Conservation (phyloP, 352 stramenopile species). For the Aphanomyces cochlioides region DNA sequence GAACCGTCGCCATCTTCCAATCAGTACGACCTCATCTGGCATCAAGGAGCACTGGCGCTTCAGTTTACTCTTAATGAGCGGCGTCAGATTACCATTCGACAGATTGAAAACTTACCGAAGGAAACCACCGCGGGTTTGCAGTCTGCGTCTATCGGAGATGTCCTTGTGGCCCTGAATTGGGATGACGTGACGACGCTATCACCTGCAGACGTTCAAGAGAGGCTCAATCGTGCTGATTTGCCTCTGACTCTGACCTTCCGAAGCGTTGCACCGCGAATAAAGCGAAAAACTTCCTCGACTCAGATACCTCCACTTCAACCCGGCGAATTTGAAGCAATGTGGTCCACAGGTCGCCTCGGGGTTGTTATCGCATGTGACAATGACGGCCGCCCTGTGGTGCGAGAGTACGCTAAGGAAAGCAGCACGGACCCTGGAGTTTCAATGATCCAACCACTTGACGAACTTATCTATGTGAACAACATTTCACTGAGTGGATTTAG, state of each 20-base stretch:
- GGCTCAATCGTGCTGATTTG: constrained; percentile 13
- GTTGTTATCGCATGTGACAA: constrained; percentile 22
- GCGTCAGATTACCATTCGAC: constrained; percentile 16
- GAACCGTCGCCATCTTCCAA: constrained; percentile 3
- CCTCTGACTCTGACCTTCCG: constrained; percentile 27
- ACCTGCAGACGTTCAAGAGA: not conserved
- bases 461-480: constrained; percentile 71
- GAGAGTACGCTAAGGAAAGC: constrained; percentile 8
- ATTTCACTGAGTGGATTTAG: constrained; percentile 67
- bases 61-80: constrained; percentile 17
- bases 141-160: constrained; percentile 2
- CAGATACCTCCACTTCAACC: constrained; percentile 21
- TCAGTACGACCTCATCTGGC: constrained; percentile 31
- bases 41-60: constrained; percentile 15
- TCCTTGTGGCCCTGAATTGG: constrained; percentile 28
- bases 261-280: constrained; percentile 2
- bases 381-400: constrained; percentile 19
- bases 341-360: constrained; percentile 16
- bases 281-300: not conserved
- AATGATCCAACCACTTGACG: constrained; percentile 29
- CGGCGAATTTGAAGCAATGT: constrained; percentile 22
- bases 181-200: constrained; percentile 14
- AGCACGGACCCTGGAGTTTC: constrained; percentile 14
- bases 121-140: constrained; percentile 25
- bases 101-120: constrained; percentile 20